Conservation (phyloP, 2,329 filamentous ascomycete species). For the Pestalotiopsis sp. region DNA sequence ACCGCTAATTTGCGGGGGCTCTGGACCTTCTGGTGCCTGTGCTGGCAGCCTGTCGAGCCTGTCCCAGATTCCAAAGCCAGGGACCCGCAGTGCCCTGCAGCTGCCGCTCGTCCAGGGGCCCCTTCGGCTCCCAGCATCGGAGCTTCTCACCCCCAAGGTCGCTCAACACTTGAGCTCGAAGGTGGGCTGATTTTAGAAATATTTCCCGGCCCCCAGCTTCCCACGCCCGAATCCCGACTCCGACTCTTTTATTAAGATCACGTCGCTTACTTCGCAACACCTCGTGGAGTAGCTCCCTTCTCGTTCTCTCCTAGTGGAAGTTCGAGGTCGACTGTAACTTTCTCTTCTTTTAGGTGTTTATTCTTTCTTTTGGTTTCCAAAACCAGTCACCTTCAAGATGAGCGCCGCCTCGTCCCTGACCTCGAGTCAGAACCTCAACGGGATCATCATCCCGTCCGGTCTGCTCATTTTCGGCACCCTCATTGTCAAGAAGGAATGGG, state of each 20-base stretch:
- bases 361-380: neutral
- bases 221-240: neutral
- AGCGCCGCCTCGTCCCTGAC: constrained; percentile 40
- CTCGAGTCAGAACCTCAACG: constrained; percentile 71
- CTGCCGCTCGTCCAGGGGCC: neutral
- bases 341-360: neutral
- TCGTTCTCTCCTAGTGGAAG: neutral
- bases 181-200: constrained; percentile 13
- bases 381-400: constrained; percentile 32
- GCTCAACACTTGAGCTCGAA: constrained; percentile 5
- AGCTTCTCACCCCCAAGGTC: constrained; percentile 1
- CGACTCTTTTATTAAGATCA: neutral
- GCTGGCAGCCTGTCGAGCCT: neutral
- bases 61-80: neutral
- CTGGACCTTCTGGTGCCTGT: neutral
- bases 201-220: constrained; percentile 8
- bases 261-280: neutral
- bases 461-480: constrained; percentile 76
- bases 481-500: constrained; percentile 79
- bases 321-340: neutral
- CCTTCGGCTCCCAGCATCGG: neutral
- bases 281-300: neutral
- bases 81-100: neutral
- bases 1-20: constrained; percentile 8
- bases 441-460: constrained; percentile 81